These are phyloP conservation scores for Letharia columbiana DNA, from an alignment of 495 filamentous ascomycete species.

Conservation along the genomic window DNA sequence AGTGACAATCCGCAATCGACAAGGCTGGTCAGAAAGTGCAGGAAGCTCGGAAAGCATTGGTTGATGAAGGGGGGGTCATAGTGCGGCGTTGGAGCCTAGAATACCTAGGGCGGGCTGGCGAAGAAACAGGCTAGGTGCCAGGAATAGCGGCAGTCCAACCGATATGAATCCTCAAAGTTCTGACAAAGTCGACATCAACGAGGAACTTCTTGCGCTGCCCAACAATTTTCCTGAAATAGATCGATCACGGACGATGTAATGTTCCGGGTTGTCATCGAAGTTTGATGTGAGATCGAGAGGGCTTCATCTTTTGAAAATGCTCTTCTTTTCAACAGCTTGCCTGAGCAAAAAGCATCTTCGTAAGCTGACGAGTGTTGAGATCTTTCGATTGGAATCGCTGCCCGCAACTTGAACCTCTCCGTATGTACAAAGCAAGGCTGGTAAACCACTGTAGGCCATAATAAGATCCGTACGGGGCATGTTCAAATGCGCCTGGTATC, in stretches of 20 bases:
- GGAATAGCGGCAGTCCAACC: background rate
- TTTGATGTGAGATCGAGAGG: no score
- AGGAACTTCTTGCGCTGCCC: background rate
- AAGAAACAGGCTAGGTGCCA: background rate
- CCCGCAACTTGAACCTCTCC: background rate
- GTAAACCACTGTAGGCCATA: background rate
- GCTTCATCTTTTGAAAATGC: no score
- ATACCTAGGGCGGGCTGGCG: background rate
- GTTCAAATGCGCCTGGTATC: background rate
- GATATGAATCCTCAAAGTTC: background rate
- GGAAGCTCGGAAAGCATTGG: background rate
- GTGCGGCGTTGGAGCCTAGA: constrained; percentile 1
- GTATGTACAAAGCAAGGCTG: background rate
- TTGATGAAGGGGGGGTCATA: background rate
- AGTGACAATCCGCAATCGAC: background rate
- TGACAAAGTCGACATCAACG: background rate
- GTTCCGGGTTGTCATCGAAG: background rate
- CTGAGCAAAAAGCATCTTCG: background rate
- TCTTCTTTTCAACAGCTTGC: background rate
- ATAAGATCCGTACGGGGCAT: background rate
- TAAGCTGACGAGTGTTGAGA: background rate
- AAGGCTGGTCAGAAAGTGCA: background rate
- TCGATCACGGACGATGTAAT: background rate
- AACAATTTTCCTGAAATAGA: background rate
- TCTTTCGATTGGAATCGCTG: background rate